phyloP scores from a whole-genome alignment of 129 eudicot species.

The Solidago caesia region DNA sequence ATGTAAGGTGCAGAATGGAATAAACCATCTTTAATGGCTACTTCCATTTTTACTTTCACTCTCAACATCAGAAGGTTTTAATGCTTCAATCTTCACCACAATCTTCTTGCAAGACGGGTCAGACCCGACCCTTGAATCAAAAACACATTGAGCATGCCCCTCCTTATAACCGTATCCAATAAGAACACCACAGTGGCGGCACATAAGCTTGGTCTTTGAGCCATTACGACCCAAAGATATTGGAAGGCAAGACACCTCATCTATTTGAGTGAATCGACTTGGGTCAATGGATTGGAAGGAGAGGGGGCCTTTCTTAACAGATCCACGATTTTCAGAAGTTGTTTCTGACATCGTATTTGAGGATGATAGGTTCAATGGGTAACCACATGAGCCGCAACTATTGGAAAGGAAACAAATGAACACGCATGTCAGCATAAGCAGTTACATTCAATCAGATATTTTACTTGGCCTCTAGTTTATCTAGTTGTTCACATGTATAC shows the following conservation, averaged over 20 bases:
- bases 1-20: not conserved
- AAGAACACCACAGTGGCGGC: constrained; percentile 62
- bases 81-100: constrained; percentile 21
- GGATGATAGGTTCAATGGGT: constrained; percentile 54
- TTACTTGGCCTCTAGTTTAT: not conserved
- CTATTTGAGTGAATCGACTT: constrained; percentile 69
- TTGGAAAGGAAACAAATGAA: constrained; percentile 14
- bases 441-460: not conserved
- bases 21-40: not conserved
- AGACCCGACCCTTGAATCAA: constrained; percentile 27
- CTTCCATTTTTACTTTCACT: not conserved
- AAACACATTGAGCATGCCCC: constrained; percentile 49
- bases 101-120: constrained; percentile 18
- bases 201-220: constrained; percentile 61
- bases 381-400: constrained; percentile 83
- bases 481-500: no score
- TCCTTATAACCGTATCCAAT: constrained; percentile 54
- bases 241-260: constrained; percentile 57
- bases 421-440: not conserved
- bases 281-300: constrained; percentile 60
- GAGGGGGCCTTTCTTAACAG: constrained; percentile 52
- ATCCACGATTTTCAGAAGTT: constrained; percentile 42
- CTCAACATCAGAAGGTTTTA: constrained; percentile 21
- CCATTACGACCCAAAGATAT: constrained; percentile 48
- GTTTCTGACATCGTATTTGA: constrained; percentile 46